Base-by-base conservation (phyloP, 768 basidiomycete species). In the Exidia glandulosa region DNA sequence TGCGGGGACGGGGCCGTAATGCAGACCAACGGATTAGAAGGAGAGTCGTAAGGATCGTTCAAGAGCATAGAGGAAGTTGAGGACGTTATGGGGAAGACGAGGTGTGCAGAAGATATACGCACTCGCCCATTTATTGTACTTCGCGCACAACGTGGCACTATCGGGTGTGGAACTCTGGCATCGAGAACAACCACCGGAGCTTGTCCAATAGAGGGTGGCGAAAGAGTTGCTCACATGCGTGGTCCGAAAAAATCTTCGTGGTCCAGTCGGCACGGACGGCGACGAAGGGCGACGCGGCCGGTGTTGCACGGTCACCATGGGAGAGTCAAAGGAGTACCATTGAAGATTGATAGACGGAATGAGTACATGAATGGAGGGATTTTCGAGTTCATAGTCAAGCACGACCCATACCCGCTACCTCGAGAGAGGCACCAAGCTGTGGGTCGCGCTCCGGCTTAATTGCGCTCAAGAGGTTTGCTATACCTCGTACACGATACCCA, bases 391-490 rank as follows among this genome's bases (percentile, higher is more conserved):
- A 86, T 84, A 87, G 86, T 87, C 86, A 84, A 87, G 84, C 83
- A 76, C 73, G 74, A 77, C 73, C 76, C 72, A 69, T 76, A 75
- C 75, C 72, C 62, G 72, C 76, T 73, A 71, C 70, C 68, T 63
- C 57, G 59, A 66, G 66, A 68, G 74, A 71, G 69, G 68, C 63
- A 63, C 71, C 69, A 61, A 36, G 65, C 66, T 73, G 74, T 79
- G 69, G 77, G 73, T 77, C 75, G 74, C 70, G 81, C 84, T 86
- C 85, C 86, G 86, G 86, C 86, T 87, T 87, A 87, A 86, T 85
- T 86, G 85, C 74, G 76, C 79, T 77, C 84, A 56, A 66, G 19
- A 41, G 62, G 48, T 37, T 65, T 59, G 37, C 71, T 65, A 57
- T 62, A 81, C 75, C 58, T 75, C 71, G 73, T 62, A 66, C 69